A percentile compares a stretch with the other conserved stretches of the same genome.
Conservation (phyloP, 257 asterid genomes). For the Leonotis leonurus region DNA sequence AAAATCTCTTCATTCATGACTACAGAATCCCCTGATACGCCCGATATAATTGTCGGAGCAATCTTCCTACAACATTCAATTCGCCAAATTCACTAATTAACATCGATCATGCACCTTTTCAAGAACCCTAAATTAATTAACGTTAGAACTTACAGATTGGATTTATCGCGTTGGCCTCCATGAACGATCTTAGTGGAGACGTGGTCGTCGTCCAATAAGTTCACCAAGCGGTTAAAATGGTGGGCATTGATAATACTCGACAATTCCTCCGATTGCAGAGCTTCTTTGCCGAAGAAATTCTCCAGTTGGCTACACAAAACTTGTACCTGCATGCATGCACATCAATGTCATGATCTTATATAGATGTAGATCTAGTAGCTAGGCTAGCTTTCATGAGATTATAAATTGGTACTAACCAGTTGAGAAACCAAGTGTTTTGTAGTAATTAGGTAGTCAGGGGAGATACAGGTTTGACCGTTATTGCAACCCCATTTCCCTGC, state of each 20-base stretch:
- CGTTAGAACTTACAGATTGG: conserved; percentile 55
- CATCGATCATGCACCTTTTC: too few species aligned
- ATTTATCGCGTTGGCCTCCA: conserved; percentile 72
- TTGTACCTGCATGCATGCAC: conserved; percentile 33
- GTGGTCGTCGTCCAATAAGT: conserved; percentile 42
- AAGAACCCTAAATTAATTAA: neutral
- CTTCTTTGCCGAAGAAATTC: conserved; percentile 69
- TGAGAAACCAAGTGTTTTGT: conserved; percentile 47
- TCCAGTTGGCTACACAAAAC: conserved; percentile 48
- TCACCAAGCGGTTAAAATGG: conserved; percentile 60
- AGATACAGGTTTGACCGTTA: conserved; percentile 78
- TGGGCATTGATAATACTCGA: conserved; percentile 65
- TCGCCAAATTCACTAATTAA: neutral
- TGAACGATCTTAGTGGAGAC: conserved; percentile 57
- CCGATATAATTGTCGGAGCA: conserved; percentile 76
- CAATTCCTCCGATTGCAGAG: conserved; percentile 53
- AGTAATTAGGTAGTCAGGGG: conserved; percentile 78
- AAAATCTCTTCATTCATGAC: conserved; percentile 88
- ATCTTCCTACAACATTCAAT: conserved; percentile 45
- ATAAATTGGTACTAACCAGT: conserved; percentile 45
- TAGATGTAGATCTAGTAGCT: too few species aligned
- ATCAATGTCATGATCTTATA: too few species aligned
- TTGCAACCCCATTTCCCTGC: conserved; percentile 96
- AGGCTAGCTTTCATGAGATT: too few species aligned
- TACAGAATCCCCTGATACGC: conserved; percentile 53